Conservation (phyloP, 2,329 filamentous ascomycete species). For the Bipolaris victoriae region DNA sequence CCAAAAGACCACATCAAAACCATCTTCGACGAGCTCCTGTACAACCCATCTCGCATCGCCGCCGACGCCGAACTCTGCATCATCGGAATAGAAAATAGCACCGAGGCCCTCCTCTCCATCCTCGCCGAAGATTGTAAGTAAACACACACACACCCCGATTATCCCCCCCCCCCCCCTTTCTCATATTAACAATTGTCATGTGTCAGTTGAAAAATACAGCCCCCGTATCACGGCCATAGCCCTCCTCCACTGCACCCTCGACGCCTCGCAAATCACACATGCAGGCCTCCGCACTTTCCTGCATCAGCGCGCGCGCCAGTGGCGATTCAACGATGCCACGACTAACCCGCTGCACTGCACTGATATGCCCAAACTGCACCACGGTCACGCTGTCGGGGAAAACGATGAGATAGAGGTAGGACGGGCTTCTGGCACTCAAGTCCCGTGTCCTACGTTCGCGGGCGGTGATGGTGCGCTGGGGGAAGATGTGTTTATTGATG, state of each 20-base stretch:
- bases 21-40: conserved; percentile 70
- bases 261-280: conserved; percentile 32
- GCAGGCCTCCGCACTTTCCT: conserved; percentile 38
- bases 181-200: background rate
- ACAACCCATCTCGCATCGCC: conserved; percentile 51
- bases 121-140: conserved; percentile 63
- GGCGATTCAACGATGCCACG: conserved; percentile 31
- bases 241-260: conserved; percentile 31
- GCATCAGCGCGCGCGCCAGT: conserved; percentile 41
- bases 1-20: conserved; percentile 67
- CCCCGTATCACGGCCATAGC: conserved; percentile 42
- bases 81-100: conserved; percentile 72
- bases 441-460: conserved; percentile 63
- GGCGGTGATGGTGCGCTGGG: conserved; percentile 64
- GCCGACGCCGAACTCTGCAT: conserved; percentile 67
- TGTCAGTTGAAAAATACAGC: conserved; percentile 33
- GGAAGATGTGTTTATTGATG: conserved; percentile 65
- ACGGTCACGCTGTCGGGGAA: too few relatives aligned
- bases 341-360: conserved; percentile 28
- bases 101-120: conserved; percentile 63
- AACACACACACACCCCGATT: background rate
- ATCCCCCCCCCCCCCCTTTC: too few relatives aligned
- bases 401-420: conserved; percentile 1
- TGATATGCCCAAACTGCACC: conserved; percentile 23
- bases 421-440: conserved; percentile 19